Percentiles rank a stretch among this genome's conserved stretches.
phyloP scores from a whole-genome alignment of 331 rosid genomes.

The Malus hybrid region DNA sequence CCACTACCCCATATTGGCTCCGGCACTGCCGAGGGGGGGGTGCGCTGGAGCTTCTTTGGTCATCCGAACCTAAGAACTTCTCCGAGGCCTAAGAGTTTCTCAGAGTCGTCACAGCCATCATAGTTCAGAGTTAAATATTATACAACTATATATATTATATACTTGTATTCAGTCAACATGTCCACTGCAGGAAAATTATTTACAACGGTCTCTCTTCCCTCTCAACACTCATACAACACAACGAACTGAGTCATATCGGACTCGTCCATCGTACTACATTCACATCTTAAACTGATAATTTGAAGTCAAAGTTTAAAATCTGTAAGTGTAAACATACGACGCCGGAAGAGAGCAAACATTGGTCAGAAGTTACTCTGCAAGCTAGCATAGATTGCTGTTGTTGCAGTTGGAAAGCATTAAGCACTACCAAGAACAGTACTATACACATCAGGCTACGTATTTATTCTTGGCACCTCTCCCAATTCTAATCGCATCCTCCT shows the following conservation, averaged over 20 bases:
- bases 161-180: not conserved
- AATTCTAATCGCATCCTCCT: conserved; percentile 68
- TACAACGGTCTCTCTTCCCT: conserved; percentile 2
- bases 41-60: no score
- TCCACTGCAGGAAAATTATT: not conserved
- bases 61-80: no score
- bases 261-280: not conserved
- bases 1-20: no score
- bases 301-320: not conserved
- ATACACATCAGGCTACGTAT: conserved; percentile 24
- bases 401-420: not conserved
- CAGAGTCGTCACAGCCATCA: no score
- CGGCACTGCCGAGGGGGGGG: no score
- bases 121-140: no score
- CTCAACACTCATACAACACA: not conserved
- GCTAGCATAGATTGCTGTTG: not conserved
- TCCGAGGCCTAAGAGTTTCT: no score
- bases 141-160: not conserved
- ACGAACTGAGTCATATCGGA: no score
- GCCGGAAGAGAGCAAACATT: not conserved
- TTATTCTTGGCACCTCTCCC: conserved; percentile 47
- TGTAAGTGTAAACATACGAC: not conserved
- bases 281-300: not conserved
- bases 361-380: conserved; percentile 2
- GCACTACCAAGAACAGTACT: not conserved